Evolutionary conservation across 805 yeast genomes (phyloP).

Genomic region (Wickerhamomyces queroliae): DNA sequence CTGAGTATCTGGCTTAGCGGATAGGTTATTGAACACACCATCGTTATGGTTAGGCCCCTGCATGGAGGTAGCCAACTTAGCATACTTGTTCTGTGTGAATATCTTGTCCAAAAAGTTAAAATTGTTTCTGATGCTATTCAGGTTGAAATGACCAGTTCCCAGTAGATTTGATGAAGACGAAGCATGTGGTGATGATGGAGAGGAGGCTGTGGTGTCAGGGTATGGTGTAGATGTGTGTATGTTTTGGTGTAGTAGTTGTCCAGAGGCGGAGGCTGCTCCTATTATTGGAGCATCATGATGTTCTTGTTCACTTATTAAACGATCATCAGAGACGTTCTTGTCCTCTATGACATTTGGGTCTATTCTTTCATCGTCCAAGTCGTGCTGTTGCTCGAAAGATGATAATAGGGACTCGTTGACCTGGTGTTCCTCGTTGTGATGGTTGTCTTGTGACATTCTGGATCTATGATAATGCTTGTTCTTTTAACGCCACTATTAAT

Average conservation of each 20-base stretch:
- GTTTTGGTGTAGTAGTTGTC: no score
- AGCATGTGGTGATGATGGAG: no score
- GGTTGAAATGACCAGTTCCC: no score
- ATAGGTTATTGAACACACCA: slow-evolving; percentile 89
- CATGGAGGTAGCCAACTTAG: neutral
- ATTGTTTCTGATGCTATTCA: slow-evolving; percentile 25
- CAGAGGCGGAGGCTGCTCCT: neutral
- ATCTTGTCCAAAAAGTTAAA: slow-evolving; percentile 34
- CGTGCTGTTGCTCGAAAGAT: neutral
- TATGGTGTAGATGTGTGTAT: no score
- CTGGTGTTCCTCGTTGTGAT: no score
- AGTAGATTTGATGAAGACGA: neutral
- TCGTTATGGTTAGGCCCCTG: slow-evolving; percentile 36
- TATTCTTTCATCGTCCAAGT: neutral
- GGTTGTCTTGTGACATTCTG: no score
- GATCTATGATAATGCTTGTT: no score
- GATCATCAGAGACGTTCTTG: neutral
- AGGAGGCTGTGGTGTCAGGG: no score
- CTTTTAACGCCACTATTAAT: no score
- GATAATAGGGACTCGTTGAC: neutral
- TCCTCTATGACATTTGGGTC: neutral
- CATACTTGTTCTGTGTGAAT: slow-evolving; percentile 16
- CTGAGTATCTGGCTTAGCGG: slow-evolving; percentile 74
- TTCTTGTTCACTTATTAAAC: neutral
- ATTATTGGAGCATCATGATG: neutral